Conservation (phyloP, 2,329 filamentous ascomycete species). For the Anthostomella pinea region DNA sequence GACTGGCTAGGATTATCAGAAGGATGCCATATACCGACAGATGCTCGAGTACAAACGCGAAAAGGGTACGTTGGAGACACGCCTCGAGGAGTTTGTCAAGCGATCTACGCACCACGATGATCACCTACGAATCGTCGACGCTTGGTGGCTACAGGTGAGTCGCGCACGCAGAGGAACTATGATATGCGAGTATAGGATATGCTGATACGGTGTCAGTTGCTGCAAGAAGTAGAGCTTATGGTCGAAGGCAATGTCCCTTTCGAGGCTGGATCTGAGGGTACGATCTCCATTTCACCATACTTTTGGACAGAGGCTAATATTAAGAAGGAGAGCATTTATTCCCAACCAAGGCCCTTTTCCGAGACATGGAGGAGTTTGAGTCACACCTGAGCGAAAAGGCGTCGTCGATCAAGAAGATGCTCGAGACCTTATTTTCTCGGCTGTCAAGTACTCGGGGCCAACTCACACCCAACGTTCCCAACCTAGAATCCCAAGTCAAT, state of each 20-base stretch:
- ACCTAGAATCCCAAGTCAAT: constrained; percentile 73
- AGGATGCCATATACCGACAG: constrained; percentile 94
- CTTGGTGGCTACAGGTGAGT: constrained; percentile 89
- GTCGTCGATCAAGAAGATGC: constrained; percentile 70
- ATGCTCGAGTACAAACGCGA: constrained; percentile 98
- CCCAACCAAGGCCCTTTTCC: constrained; percentile 58
- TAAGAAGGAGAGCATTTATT: constrained; percentile 48
- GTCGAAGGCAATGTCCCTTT: constrained; percentile 48
- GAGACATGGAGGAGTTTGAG: constrained; percentile 70
- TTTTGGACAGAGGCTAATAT: constrained; percentile 20
- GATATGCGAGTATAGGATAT: constrained; percentile 7
- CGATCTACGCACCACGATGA: constrained; percentile 83
- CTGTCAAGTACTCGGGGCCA: constrained; percentile 50
- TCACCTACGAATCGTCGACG: constrained; percentile 84
- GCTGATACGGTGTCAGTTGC: constrained; percentile 42
- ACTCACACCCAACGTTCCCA: constrained; percentile 64
- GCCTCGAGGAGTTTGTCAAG: constrained; percentile 77
- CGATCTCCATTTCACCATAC: constrained; percentile 2
- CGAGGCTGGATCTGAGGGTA: constrained; percentile 42
- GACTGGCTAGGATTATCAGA: constrained; percentile 73
- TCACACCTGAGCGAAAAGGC: constrained; percentile 75
- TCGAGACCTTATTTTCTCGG: constrained; percentile 65
- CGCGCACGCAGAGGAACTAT: constrained; percentile 1
- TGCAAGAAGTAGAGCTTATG: constrained; percentile 64
- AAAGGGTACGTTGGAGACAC: constrained; percentile 75